phyloP scores from a whole-genome alignment of 768 basidiomycete genomes.

The Agaricus sinodeliciosus region DNA sequence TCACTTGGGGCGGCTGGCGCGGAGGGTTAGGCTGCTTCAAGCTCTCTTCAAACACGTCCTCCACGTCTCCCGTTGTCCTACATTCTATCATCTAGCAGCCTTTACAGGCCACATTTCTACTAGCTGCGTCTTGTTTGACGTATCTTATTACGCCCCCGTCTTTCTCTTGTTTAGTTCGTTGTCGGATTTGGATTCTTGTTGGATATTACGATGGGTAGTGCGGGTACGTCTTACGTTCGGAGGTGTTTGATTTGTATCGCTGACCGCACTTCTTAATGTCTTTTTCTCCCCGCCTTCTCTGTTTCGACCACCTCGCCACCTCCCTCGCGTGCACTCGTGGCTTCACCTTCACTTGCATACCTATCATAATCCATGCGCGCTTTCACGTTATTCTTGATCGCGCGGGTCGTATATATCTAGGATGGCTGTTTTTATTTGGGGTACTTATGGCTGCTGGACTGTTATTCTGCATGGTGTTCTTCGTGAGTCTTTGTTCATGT shows the following conservation, averaged over 20 bases:
- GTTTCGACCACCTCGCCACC: too few relatives aligned
- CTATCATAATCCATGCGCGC: too few relatives aligned
- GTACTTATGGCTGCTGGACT: constrained; percentile 93
- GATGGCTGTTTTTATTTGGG: constrained; percentile 95
- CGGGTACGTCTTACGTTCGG: constrained; percentile 25
- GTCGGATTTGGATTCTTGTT: constrained; percentile 3
- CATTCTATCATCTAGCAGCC: background rate
- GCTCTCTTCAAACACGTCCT: background rate
- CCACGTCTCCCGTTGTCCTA: background rate
- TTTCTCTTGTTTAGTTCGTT: constrained; percentile 2
- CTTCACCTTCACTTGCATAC: too few relatives aligned
- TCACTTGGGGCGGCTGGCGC: constrained; percentile 3
- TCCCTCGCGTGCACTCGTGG: too few relatives aligned
- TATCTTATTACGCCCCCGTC: background rate
- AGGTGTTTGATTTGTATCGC: background rate
- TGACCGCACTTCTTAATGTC: background rate
- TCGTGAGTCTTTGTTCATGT: constrained; percentile 52
- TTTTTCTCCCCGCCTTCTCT: background rate
- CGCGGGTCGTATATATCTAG: constrained; percentile 30
- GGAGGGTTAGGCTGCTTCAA: background rate
- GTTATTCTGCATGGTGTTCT: constrained; percentile 99
- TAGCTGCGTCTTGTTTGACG: background rate
- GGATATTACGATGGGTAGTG: constrained; percentile 29
- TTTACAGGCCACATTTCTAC: background rate
- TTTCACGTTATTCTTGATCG: too few relatives aligned